Percentiles rank a stretch among this genome's conserved stretches.
phyloP scores from a whole-genome alignment of 306 rosid genomes.

The Parietaria judaica region DNA sequence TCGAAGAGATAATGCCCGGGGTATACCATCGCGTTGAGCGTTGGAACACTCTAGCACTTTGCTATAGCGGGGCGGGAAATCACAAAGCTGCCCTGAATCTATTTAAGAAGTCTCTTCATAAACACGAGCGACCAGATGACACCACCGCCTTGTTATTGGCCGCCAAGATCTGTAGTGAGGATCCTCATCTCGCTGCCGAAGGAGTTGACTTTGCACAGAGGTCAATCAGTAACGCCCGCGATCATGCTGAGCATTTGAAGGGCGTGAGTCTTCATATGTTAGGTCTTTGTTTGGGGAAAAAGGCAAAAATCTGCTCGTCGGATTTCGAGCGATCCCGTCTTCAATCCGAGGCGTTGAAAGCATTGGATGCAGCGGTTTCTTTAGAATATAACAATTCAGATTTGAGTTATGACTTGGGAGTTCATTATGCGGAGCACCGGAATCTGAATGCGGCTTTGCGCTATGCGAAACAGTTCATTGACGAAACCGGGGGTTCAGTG shows the following conservation, averaged over 20 bases:
- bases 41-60: slow-evolving; percentile 85
- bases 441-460: slow-evolving; percentile 69
- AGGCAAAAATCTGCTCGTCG: slow-evolving; percentile 55
- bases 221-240: slow-evolving; percentile 43
- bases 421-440: slow-evolving; percentile 67
- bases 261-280: slow-evolving; percentile 66
- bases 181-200: slow-evolving; percentile 64
- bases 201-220: slow-evolving; percentile 67
- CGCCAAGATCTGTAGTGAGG: slow-evolving; percentile 74
- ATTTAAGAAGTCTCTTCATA: slow-evolving; percentile 73
- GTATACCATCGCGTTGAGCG: slow-evolving; percentile 75
- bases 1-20: slow-evolving; percentile 88
- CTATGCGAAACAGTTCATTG: slow-evolving; percentile 60
- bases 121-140: slow-evolving; percentile 77
- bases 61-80: slow-evolving; percentile 71
- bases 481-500: slow-evolving; percentile 81
- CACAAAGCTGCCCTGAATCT: slow-evolving; percentile 55
- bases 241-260: slow-evolving; percentile 56
- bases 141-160: slow-evolving; percentile 62
- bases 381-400: slow-evolving; percentile 46
- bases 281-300: slow-evolving; percentile 79
- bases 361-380: slow-evolving; percentile 38
- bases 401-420: slow-evolving; percentile 71
- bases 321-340: slow-evolving; percentile 48
- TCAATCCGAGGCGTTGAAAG: slow-evolving; percentile 50